Percentiles rank a stretch among this genome's conserved stretches.
These are phyloP conservation scores for Batrachochytrium dendrobatidis DNA, from an alignment of 371 early-diverging fungal genomes.

Conservation along the genomic window DNA sequence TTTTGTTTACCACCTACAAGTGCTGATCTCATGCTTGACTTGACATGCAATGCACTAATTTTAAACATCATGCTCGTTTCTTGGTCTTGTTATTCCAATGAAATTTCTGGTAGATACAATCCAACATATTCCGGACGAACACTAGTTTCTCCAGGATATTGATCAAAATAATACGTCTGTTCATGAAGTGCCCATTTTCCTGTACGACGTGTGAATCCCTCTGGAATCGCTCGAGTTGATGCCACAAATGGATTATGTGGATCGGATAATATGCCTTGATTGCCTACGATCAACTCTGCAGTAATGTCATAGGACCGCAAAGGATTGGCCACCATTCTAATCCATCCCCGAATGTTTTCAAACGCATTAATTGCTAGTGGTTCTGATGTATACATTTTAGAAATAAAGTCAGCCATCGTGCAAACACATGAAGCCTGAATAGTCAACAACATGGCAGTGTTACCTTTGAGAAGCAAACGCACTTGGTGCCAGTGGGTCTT, in stretches of 20 bases:
- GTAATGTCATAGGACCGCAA: conserved; percentile 84
- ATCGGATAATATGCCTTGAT: conserved; percentile 25
- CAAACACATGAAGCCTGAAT: not conserved
- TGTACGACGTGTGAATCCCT: conserved; percentile 39
- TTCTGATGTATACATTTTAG: conserved; percentile 35
- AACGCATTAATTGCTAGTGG: conserved; percentile 92
- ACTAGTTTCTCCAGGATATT: conserved; percentile 13
- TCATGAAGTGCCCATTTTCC: conserved; percentile 88
- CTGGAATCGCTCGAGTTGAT: conserved; percentile 6
- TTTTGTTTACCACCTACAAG: no score
- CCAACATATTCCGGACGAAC: conserved; percentile 13
- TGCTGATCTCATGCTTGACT: no score
- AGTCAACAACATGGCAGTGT: not conserved
- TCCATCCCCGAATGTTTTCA: conserved; percentile 74
- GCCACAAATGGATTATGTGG: conserved; percentile 13
- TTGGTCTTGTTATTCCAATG: conserved; percentile 3
- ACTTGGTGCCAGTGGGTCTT: conserved; percentile 98
- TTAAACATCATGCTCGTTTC: no score
- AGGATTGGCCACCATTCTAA: conserved; percentile 79
- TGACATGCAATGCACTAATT: no score
- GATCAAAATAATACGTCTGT: conserved; percentile 58
- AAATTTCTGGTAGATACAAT: conserved; percentile 13
- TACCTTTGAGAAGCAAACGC: conserved; percentile 76
- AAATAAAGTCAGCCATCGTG: not conserved
- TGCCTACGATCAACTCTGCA: conserved; percentile 51